A percentile compares a stretch with the other conserved stretches of the same genome.
These are phyloP conservation scores for Pichia sp. DNA, from an alignment of 1,139 yeast genomes.

Conservation along the genomic window DNA sequence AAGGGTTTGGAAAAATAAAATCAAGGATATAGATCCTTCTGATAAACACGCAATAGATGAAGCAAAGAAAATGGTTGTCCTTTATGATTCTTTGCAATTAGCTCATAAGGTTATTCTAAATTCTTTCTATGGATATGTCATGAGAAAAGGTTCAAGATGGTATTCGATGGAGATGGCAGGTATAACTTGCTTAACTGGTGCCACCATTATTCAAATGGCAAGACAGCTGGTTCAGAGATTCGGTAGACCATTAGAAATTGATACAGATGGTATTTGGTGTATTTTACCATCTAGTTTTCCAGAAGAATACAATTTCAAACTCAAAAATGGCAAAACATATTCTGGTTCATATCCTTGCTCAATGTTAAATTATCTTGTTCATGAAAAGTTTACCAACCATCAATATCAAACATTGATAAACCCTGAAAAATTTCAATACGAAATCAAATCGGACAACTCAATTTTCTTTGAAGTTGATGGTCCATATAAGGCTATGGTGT, in stretches of 20 bases:
- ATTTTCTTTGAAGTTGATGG: conserved; percentile 98
- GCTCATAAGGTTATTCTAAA: conserved; percentile 96
- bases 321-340: conserved; percentile 71
- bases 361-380: conserved; percentile 91
- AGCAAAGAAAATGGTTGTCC: conserved; percentile 86
- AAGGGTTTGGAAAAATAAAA: conserved; percentile 88
- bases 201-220: conserved; percentile 97
- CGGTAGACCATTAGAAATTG: conserved; percentile 93
- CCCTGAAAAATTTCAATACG: conserved; percentile 58
- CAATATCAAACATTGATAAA: conserved; percentile 88
- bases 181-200: conserved; percentile 95
- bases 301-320: conserved; percentile 66
- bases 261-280: conserved; percentile 99
- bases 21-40: conserved; percentile 42
- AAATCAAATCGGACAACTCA: conserved; percentile 80
- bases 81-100: conserved; percentile 89
- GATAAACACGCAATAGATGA: conserved; percentile 67
- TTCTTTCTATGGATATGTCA: conserved; percentile 95
- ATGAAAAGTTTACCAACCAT: conserved; percentile 82
- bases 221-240: conserved; percentile 85
- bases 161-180: conserved; percentile 99
- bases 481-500: conserved; percentile 94
- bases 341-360: conserved; percentile 90
- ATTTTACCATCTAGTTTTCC: conserved; percentile 90
- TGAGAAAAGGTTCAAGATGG: conserved; percentile 99